Base-by-base conservation (phyloP, 495 filamentous ascomycete genomes). In the Neurospora terricola region DNA sequence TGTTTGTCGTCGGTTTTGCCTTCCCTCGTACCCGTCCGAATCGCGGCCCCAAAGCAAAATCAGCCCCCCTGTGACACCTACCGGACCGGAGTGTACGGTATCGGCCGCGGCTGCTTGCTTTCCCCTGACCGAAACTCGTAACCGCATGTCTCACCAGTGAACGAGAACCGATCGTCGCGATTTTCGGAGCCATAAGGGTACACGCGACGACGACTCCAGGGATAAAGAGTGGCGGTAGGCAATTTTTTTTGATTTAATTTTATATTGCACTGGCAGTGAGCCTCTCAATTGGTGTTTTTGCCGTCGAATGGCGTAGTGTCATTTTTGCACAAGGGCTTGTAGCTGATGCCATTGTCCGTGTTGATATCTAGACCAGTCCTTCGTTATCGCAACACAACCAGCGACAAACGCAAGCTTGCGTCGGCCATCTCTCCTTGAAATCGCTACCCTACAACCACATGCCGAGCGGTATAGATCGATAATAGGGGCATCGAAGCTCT, bases 401-500 rank as follows among this genome's bases (percentile, higher is more conserved):
- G 27, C 27, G 27, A 62, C 54, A 34, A 66, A 66, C 54, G 27
- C 27, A 66, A 66, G 14, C 54, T 66, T 66, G 54, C 27, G 54
- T 27, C 54, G 27, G 27, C 54, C 27, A 34, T 66, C 27, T 66
- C 27, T 66, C 54, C 12, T 34, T 34, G 27, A 36, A 66, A 34
- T 66, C 14, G 18, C 27, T 30, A 34, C 27, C 9, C 27, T 5
- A 66, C 14, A 34, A 66, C 27, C 54, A 30, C 54, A 66, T 66
- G 54, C 54, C 54, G 27, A 66, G 54, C 54, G 54, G 54, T 34
- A 30, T 18, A 66, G 54, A 36, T 66, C 54, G 27, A 66, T 66
- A 66, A 34, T 54, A 62, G 77, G 76, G 72, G 77, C 77, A 40
- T 42, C 48, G 70, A 70, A 69, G 75, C 79, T 81, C 75, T 78